These are phyloP conservation scores for Bolboschoenoplectus hybrid DNA, from an alignment of 202 grass and related monocot species.

Conservation along the genomic window DNA sequence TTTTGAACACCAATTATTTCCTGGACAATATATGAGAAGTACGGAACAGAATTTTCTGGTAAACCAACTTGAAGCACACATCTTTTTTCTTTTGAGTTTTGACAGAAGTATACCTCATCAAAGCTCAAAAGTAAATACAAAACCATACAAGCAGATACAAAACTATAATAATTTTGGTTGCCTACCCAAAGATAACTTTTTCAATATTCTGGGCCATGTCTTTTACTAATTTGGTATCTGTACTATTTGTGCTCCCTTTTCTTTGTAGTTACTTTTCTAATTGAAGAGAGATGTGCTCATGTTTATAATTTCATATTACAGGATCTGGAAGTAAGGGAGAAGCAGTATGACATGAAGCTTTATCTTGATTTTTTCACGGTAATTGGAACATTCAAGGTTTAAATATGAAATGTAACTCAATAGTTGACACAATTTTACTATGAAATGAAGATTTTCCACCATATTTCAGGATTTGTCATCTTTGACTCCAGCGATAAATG, in stretches of 20 bases:
- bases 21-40: background rate
- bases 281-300: background rate
- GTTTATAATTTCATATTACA: conserved; percentile 44
- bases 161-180: background rate
- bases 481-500: conserved; percentile 51
- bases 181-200: background rate
- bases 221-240: background rate
- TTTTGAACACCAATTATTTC: background rate
- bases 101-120: background rate
- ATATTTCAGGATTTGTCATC: conserved; percentile 57
- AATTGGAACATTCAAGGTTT: conserved; percentile 35
- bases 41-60: background rate
- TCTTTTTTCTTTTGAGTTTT: background rate
- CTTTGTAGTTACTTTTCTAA: background rate
- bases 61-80: background rate
- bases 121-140: background rate
- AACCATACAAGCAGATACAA: background rate
- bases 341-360: conserved; percentile 91
- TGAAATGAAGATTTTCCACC: conserved; percentile 17
- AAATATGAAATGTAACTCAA: background rate
- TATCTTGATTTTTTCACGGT: conserved; percentile 81
- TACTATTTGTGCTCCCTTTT: background rate
- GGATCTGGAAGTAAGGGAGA: conserved; percentile 90
- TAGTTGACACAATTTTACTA: background rate
- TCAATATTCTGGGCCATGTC: background rate